Conservation (phyloP, 305 asterid species). For the Fraxinus latifolia region DNA sequence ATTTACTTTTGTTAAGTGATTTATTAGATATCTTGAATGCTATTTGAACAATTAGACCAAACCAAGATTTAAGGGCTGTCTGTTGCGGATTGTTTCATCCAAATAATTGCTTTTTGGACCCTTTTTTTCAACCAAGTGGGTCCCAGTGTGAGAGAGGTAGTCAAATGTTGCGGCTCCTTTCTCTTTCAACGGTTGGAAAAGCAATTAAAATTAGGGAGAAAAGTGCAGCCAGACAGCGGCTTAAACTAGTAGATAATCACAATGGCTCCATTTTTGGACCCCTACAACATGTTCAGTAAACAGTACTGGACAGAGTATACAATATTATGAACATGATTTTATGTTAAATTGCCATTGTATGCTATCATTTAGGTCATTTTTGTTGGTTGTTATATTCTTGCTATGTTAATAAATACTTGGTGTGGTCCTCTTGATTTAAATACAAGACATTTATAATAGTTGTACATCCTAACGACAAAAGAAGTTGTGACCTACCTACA, state of each 20-base stretch:
- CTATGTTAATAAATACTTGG: slow-evolving; percentile 9
- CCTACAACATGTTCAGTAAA: neutral
- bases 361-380: neutral
- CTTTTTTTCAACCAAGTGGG: no score
- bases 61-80: neutral
- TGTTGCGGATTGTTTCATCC: no score
- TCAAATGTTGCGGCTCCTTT: no score
- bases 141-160: no score
- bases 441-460: slow-evolving; percentile 14
- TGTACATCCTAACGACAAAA: neutral
- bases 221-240: no score
- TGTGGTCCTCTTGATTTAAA: slow-evolving; percentile 1
- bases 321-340: neutral
- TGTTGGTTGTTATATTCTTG: neutral
- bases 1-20: neutral
- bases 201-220: no score
- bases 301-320: neutral
- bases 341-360: neutral
- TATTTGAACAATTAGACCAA: neutral
- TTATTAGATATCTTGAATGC: neutral
- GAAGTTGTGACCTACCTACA: slow-evolving; percentile 23
- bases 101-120: no score
- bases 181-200: no score
- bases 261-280: neutral
- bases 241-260: neutral